These are phyloP conservation scores for Conoideocrella luteorostrata DNA, from an alignment of 2,329 filamentous ascomycete species.

Conservation along the genomic window DNA sequence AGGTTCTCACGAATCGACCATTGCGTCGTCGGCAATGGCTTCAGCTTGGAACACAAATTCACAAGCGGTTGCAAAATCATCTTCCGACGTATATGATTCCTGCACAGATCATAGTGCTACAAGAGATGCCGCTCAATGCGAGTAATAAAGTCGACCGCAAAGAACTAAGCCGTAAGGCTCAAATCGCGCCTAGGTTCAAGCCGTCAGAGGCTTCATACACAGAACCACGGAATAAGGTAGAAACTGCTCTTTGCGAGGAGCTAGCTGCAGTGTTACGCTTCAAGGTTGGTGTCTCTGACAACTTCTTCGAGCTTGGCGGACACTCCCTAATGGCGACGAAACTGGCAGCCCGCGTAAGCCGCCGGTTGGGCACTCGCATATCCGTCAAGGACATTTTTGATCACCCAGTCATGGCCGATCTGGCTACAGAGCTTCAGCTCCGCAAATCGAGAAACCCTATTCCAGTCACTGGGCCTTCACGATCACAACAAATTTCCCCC, in stretches of 20 bases:
- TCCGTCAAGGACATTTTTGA: conserved; percentile 13
- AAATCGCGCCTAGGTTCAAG: too few relatives aligned
- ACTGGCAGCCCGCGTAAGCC: conserved; percentile 7
- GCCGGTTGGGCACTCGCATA: conserved; percentile 1
- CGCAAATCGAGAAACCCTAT: not conserved
- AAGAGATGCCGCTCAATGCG: conserved; percentile 9
- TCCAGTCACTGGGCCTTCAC: not conserved
- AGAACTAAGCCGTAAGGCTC: not conserved
- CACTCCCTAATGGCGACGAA: conserved; percentile 11
- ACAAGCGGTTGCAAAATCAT: not conserved
- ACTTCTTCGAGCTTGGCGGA: conserved; percentile 14
- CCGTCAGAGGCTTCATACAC: too few relatives aligned
- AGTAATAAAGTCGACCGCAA: conserved; percentile 18
- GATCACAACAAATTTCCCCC: too few relatives aligned
- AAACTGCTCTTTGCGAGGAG: conserved; percentile 11
- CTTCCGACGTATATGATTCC: conserved; percentile 20
- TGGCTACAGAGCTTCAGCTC: conserved; percentile 3
- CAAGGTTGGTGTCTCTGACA: conserved; percentile 9
- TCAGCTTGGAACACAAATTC: not conserved
- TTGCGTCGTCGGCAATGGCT: too few relatives aligned
- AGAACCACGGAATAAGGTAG: conserved; percentile 4
- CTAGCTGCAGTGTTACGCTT: conserved; percentile 7
- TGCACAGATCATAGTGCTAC: conserved; percentile 9
- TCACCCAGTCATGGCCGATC: conserved; percentile 4
- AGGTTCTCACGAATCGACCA: too few relatives aligned